phyloP scores from a whole-genome alignment of 2,329 filamentous ascomycete genomes.

The Teratosphaeria epicoccoides region DNA sequence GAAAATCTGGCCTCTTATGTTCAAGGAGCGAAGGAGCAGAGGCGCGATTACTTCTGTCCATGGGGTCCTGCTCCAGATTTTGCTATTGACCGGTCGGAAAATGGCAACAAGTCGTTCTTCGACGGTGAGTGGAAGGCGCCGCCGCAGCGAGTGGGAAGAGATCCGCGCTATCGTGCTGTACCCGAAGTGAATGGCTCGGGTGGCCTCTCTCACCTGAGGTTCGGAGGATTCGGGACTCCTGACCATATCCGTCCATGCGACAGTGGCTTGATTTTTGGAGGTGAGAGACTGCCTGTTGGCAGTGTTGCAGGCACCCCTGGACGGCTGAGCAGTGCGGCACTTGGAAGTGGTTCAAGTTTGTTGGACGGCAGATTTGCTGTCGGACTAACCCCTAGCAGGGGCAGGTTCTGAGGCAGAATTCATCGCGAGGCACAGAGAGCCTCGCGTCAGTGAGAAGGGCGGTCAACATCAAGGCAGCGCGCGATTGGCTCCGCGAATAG shows the following conservation, averaged over 20 bases:
- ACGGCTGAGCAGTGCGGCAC: background rate
- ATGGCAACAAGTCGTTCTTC: slow-evolving; percentile 33
- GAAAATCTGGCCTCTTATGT: slow-evolving; percentile 34
- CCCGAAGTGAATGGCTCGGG: background rate
- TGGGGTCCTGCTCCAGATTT: slow-evolving; percentile 31
- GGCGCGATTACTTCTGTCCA: slow-evolving; percentile 30
- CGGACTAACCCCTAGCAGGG: background rate
- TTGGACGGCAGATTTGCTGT: background rate
- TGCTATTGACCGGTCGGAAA: slow-evolving; percentile 27
- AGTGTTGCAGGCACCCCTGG: background rate
- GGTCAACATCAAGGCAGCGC: background rate
- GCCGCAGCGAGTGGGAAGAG: slow-evolving; percentile 27
- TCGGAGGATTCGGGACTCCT: slow-evolving; percentile 8
- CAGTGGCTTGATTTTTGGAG: background rate
- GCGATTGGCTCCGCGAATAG: background rate
- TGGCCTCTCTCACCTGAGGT: slow-evolving; percentile 5
- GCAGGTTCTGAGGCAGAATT: background rate
- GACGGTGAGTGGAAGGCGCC: slow-evolving; percentile 29
- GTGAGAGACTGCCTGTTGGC: background rate
- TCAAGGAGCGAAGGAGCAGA: slow-evolving; percentile 23
- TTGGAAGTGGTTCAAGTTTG: background rate
- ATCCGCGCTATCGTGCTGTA: slow-evolving; percentile 23
- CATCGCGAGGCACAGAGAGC: background rate
- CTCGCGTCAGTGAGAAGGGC: no score
- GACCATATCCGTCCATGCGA: background rate